Percentiles rank a stretch among this genome's conserved stretches.
These are phyloP conservation scores for Sphaerobolus stellatus DNA, from an alignment of 1,284 basidiomycete species.

Conservation along the genomic window DNA sequence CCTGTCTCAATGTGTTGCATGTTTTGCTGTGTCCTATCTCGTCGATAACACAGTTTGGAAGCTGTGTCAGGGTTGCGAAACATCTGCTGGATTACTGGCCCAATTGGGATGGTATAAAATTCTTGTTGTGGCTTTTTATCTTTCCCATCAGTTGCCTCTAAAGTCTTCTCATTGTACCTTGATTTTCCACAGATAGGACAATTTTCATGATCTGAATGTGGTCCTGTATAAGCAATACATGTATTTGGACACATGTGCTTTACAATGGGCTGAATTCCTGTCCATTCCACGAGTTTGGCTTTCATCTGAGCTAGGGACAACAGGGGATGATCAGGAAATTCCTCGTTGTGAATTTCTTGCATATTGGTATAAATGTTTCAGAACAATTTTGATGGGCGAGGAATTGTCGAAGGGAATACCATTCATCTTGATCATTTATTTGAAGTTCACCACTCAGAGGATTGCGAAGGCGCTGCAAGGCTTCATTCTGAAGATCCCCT, in stretches of 20 bases:
- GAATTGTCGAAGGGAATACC: neutral
- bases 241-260: constrained; percentile 5
- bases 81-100: constrained; percentile 1
- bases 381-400: neutral
- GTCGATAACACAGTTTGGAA: no score
- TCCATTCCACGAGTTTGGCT: neutral
- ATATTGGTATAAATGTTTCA: neutral
- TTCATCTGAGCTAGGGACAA: neutral
- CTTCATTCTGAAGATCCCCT: constrained; percentile 20
- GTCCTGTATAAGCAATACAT: constrained; percentile 7
- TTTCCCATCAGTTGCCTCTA: neutral
- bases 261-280: neutral
- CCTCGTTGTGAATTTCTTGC: neutral
- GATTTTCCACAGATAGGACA: no score
- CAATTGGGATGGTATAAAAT: constrained; percentile 1
- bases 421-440: constrained; percentile 23
- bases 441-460: constrained; percentile 23
- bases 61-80: no score
- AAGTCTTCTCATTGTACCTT: neutral
- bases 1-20: no score
- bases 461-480: constrained; percentile 26
- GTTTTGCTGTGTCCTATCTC: no score
- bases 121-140: neutral
- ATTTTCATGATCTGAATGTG: neutral
- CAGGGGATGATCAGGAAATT: neutral